phyloP scores from a whole-genome alignment of 2,329 filamentous ascomycete genomes.

The Cryphonectria japonica region DNA sequence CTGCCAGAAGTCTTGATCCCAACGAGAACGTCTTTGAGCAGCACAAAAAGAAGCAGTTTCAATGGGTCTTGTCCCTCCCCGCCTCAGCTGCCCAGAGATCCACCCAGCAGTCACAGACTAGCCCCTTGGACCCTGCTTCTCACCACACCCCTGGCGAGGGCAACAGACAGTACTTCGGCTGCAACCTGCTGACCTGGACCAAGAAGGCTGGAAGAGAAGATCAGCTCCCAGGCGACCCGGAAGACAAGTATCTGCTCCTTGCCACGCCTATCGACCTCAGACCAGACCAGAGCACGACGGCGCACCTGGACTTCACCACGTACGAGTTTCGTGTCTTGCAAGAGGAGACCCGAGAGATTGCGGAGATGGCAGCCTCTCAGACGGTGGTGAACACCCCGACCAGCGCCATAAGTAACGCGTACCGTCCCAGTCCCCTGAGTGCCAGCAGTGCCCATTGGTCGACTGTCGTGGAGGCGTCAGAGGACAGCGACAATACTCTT shows the following conservation, averaged over 20 bases:
- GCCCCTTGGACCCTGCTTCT: background rate
- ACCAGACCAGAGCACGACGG: background rate
- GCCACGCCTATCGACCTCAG: slow-evolving; percentile 47
- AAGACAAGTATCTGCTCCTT: slow-evolving; percentile 52
- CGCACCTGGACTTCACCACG: slow-evolving; percentile 16
- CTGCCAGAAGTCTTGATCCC: slow-evolving; percentile 26
- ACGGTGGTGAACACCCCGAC: background rate
- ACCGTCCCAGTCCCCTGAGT: slow-evolving; percentile 18
- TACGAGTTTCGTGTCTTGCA: slow-evolving; percentile 23
- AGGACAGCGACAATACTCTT: slow-evolving; percentile 27
- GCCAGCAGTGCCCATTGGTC: slow-evolving; percentile 24
- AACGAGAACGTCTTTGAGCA: slow-evolving; percentile 42
- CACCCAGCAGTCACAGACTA: slow-evolving; percentile 15
- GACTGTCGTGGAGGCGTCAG: slow-evolving; percentile 21
- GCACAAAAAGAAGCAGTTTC: slow-evolving; percentile 54
- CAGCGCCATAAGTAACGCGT: slow-evolving; percentile 3
- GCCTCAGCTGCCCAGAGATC: slow-evolving; percentile 29
- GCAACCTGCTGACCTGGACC: slow-evolving; percentile 51
- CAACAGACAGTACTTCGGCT: slow-evolving; percentile 31
- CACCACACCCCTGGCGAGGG: slow-evolving; percentile 1
- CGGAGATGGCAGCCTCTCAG: slow-evolving; percentile 19
- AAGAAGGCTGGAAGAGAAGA: slow-evolving; percentile 34
- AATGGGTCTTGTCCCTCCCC: slow-evolving; percentile 52
- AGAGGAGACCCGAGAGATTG: slow-evolving; percentile 6
- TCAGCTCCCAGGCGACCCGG: slow-evolving; percentile 33